Conservation (phyloP, 352 stramenopile genomes). For the Globisporangium solare region DNA sequence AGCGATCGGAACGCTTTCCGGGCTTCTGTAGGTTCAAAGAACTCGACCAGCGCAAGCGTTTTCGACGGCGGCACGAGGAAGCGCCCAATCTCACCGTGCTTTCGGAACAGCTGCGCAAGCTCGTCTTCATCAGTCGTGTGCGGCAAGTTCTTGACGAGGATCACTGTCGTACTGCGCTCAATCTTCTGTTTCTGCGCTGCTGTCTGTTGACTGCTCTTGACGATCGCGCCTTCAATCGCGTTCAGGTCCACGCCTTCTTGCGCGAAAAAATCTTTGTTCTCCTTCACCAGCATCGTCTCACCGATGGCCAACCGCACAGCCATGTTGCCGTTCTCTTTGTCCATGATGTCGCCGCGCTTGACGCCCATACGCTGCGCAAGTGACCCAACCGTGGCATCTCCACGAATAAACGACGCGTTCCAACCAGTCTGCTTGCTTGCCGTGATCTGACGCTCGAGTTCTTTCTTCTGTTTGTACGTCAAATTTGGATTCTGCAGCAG, state of each 20-base stretch:
- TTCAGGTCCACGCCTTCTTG: constrained; percentile 93
- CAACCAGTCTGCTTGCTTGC: constrained; percentile 86
- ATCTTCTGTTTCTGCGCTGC: constrained; percentile 47
- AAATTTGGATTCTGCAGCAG: constrained; percentile 58
- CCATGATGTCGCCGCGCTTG: constrained; percentile 93
- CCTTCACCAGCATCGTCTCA: constrained; percentile 97
- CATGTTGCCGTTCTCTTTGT: constrained; percentile 95
- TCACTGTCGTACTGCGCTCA: constrained; percentile 91
- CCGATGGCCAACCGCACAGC: constrained; percentile 96
- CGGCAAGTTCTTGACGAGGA: constrained; percentile 98
- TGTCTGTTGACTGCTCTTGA: constrained; percentile 34
- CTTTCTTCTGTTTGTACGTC: constrained; percentile 89
- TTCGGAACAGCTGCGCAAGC: constrained; percentile 93
- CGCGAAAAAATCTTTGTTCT: constrained; percentile 97
- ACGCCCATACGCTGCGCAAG: constrained; percentile 85
- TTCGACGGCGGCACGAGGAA: constrained; percentile 92
- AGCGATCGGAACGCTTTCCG: constrained; percentile 94
- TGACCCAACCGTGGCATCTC: constrained; percentile 70
- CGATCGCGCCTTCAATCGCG: constrained; percentile 84
- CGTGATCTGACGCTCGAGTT: constrained; percentile 84
- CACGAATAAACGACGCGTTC: constrained; percentile 93
- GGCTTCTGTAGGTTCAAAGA: constrained; percentile 92
- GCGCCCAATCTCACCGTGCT: constrained; percentile 80
- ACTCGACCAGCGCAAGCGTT: constrained; percentile 96
- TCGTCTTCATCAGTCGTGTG: constrained; percentile 93